phyloP scores from a whole-genome alignment of 306 rosid genomes.

The Pyrus bretschneideri region DNA sequence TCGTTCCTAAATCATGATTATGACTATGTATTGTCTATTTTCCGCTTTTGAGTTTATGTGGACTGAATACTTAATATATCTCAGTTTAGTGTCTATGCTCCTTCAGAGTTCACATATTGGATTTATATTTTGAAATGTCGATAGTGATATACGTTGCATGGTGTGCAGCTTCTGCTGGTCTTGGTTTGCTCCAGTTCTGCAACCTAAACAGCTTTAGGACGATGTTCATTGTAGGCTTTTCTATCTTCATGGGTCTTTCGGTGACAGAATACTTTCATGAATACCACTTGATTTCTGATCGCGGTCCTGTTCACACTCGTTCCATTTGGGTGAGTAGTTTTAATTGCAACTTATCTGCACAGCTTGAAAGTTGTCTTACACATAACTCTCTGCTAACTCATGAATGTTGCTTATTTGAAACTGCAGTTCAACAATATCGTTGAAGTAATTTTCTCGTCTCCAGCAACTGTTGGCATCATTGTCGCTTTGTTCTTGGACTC shows the following conservation, averaged over 20 bases:
- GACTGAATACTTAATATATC: not conserved
- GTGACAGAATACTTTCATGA: slow-evolving; percentile 66
- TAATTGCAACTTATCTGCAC: not conserved
- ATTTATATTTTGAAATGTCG: not conserved
- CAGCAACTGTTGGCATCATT: slow-evolving; percentile 62
- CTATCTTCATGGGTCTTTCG: slow-evolving; percentile 80
- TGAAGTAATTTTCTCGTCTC: slow-evolving; percentile 72
- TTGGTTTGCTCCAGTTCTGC: slow-evolving; percentile 74
- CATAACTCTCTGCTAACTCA: too few species aligned
- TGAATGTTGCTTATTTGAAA: not conserved
- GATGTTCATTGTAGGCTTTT: slow-evolving; percentile 65
- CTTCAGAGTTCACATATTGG: not conserved
- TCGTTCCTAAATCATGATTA: not conserved
- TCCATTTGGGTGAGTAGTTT: slow-evolving; percentile 42
- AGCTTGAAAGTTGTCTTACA: not conserved
- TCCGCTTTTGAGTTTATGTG: not conserved
- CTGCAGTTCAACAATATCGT: slow-evolving; percentile 66
- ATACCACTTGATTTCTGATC: slow-evolving; percentile 35
- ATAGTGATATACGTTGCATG: not conserved
- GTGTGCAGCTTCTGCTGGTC: slow-evolving; percentile 68
- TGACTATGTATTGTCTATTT: not conserved
- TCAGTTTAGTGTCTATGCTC: not conserved
- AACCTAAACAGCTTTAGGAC: slow-evolving; percentile 73
- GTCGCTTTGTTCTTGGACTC: slow-evolving; percentile 57
- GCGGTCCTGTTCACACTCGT: slow-evolving; percentile 63